Conservation (phyloP, 177 flowering plant species). For the Telopea speciosissima region DNA sequence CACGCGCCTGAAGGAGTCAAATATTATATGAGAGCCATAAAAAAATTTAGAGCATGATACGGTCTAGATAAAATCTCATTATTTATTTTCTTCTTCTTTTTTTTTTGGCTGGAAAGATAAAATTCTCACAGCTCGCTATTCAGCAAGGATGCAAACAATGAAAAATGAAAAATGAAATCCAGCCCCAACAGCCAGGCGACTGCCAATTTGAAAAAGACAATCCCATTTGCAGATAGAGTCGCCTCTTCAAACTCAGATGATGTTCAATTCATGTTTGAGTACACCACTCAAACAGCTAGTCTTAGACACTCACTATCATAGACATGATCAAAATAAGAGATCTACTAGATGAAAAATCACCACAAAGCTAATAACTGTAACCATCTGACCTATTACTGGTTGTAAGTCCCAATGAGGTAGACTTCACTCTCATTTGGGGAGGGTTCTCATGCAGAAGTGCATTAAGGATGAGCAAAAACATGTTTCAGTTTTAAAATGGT, state of each 20-base stretch:
- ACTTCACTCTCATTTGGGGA: background rate
- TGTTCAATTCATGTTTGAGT: background rate
- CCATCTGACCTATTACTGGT: background rate
- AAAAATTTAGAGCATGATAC: background rate
- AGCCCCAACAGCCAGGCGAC: background rate
- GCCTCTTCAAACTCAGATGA: background rate
- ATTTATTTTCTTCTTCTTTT: too few relatives aligned
- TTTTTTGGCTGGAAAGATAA: too few relatives aligned
- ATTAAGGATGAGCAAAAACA: too few relatives aligned
- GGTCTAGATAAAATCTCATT: too few relatives aligned
- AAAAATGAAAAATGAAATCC: background rate
- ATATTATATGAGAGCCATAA: slow-evolving; percentile 1
- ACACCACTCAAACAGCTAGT: background rate
- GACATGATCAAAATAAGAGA: background rate
- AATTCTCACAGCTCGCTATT: background rate
- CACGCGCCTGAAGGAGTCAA: slow-evolving; percentile 76
- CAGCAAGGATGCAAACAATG: background rate
- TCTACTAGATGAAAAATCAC: background rate
- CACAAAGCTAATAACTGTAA: too few relatives aligned
- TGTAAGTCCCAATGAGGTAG: background rate
- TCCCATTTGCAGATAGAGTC: background rate
- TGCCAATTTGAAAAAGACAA: background rate
- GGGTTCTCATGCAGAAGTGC: too few relatives aligned
- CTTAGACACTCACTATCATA: background rate
- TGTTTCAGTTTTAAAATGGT: too few relatives aligned